Evolutionary conservation across 129 eudicot genomes (phyloP), one percentile per base, ranked within the genome.

Genomic region (Erigeron canadensis): DNA sequence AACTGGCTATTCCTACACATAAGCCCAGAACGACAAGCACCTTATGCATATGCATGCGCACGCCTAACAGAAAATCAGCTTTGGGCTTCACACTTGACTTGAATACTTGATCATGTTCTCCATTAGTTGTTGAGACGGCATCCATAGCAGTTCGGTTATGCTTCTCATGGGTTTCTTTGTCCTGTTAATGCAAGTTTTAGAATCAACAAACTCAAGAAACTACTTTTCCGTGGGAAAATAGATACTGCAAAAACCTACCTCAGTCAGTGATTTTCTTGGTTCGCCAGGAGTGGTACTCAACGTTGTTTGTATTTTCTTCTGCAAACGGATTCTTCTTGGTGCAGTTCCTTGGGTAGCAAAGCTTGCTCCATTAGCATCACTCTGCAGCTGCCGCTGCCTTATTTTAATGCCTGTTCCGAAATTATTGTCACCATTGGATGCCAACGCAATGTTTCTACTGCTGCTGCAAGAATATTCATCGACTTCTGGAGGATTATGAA

Each of bases 241-340:
- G 47, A 70, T 1, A 16, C 1, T 28, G 34, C 34, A 5, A 71
- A 19, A 70, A 71, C 75, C 75, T 71, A 83, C 91, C 95, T 83
- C 72, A 7, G 70, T 47, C 10, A 22, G 38, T 5, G 81, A 58
- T 43, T 72, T 67, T 2, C 50, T 77, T 59, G 77, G 22, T 8
- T 39, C 62, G 58, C 61, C 65, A 70, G 77, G 77, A 23, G 71
- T 40, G 46, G 13, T 63, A 63, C 54, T 71, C 0, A 74, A 47
- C 37, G 82, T 84, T 7, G 44, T 76, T 70, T 82, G 80, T 57
- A 76, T 79, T n/a, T 48, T 78, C 79, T 0, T 65, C 71, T 83
- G 87, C 42, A 89, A 69, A 19, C 92, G 92, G 19, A 89, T 85
- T 80, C 98, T 87, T 84, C 84, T 85, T 0, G 74, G 59, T 46